Evolutionary conservation across 805 yeast species (phyloP).

Genomic region (Saccharomyces kudriavzevii): DNA sequence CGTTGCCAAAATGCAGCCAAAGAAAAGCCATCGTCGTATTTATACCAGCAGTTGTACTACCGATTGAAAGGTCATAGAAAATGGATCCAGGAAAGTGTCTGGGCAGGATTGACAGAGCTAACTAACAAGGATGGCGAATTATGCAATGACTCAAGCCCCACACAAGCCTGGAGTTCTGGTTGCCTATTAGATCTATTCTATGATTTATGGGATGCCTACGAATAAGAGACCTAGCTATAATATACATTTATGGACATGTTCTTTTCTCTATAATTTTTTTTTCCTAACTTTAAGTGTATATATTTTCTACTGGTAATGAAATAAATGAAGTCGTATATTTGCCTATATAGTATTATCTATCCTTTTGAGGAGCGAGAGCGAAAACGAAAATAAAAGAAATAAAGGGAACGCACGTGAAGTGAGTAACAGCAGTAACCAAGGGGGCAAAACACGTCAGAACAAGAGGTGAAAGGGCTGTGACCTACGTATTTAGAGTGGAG

Average conservation of each 20-base stretch:
- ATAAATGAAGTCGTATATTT: background rate
- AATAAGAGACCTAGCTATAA: background rate
- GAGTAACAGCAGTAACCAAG: background rate
- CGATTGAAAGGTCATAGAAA: constrained; percentile 56
- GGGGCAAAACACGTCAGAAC: background rate
- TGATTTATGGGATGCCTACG: constrained; percentile 43
- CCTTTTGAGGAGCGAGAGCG: background rate
- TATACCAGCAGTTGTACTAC: constrained; percentile 50
- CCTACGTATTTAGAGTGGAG: background rate
- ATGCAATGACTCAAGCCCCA: constrained; percentile 84
- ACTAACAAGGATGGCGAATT: constrained; percentile 80
- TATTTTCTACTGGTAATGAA: background rate
- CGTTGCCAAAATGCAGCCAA: constrained; percentile 28
- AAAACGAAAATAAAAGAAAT: background rate
- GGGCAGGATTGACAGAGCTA: constrained; percentile 92
- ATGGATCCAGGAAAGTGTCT: constrained; percentile 68
- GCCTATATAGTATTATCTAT: background rate
- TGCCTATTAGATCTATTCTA: constrained; percentile 73
- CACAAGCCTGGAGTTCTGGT: constrained; percentile 95
- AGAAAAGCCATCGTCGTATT: constrained; percentile 38
- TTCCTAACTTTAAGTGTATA: background rate
- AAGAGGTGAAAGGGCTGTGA: background rate
- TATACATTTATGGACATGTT: background rate
- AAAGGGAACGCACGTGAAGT: background rate
- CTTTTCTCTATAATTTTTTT: background rate